These are phyloP conservation scores for Prosopis cineraria DNA, from an alignment of 306 rosid genomes.

Conservation along the genomic window DNA sequence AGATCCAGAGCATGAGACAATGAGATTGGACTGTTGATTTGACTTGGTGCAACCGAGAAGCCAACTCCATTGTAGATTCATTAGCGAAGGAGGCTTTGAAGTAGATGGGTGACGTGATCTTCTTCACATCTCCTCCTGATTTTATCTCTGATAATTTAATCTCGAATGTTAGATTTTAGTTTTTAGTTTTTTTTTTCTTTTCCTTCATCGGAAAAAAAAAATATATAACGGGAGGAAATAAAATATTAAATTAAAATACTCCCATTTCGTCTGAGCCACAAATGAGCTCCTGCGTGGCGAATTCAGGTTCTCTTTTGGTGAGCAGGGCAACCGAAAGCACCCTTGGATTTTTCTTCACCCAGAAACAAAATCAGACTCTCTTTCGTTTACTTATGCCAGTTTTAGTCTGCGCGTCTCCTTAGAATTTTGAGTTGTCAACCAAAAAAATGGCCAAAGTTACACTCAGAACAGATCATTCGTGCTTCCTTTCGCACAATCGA, in stretches of 20 bases:
- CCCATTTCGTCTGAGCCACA: constrained; percentile 31
- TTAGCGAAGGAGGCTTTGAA: too few relatives aligned
- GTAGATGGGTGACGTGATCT: too few relatives aligned
- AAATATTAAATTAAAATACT: not conserved
- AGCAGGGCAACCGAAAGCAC: not conserved
- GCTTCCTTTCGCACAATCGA: constrained; percentile 37
- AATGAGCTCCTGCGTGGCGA: constrained; percentile 29
- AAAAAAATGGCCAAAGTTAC: constrained; percentile 59
- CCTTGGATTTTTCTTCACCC: not conserved
- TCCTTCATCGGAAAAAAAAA: too few relatives aligned
- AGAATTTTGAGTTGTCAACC: not conserved
- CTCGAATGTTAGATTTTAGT: too few relatives aligned
- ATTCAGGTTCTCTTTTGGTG: not conserved
- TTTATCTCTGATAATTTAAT: too few relatives aligned
- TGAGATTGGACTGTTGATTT: too few relatives aligned
- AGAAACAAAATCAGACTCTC: not conserved
- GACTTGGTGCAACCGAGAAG: too few relatives aligned
- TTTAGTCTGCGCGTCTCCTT: not conserved
- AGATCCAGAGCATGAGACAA: too few relatives aligned
- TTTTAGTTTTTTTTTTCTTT: too few relatives aligned
- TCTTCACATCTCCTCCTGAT: too few relatives aligned
- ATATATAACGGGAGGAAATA: too few relatives aligned
- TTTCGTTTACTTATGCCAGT: not conserved
- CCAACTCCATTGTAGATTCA: too few relatives aligned
- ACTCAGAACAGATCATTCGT: constrained; percentile 41